Percentiles rank a stretch among this genome's conserved stretches.
phyloP scores from a whole-genome alignment of 139 green algal genomes.

The Volvox africanus region DNA sequence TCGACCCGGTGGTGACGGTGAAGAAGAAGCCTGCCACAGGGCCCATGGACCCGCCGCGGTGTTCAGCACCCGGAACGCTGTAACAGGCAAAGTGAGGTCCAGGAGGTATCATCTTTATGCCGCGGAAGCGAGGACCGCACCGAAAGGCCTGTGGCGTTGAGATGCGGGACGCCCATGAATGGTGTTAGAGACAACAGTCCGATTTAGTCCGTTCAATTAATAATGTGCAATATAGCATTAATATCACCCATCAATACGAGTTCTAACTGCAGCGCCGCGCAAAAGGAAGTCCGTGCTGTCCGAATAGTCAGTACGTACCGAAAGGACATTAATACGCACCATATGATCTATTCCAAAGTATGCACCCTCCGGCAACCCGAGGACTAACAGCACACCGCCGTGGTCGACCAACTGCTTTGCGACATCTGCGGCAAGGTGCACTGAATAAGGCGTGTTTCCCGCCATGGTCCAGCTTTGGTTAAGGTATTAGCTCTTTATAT shows the following conservation, averaged over 20 bases:
- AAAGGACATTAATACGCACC: slow-evolving; percentile 47
- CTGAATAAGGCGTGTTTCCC: background rate
- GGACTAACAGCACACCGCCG: slow-evolving; percentile 80
- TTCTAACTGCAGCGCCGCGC: background rate
- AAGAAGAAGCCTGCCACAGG: slow-evolving; percentile 73
- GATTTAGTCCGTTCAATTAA: background rate
- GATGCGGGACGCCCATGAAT: too few species aligned
- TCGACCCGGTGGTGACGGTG: background rate
- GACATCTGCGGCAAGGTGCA: slow-evolving; percentile 74
- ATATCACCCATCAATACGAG: background rate
- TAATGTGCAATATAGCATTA: background rate
- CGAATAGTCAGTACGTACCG: background rate
- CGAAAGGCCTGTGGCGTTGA: slow-evolving; percentile 70
- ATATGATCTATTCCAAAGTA: slow-evolving; percentile 88
- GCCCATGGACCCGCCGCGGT: slow-evolving; percentile 48
- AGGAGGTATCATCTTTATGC: slow-evolving; percentile 94
- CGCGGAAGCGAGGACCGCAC: slow-evolving; percentile 83
- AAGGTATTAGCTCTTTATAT: too few species aligned
- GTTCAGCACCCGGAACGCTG: slow-evolving; percentile 42
- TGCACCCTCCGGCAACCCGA: slow-evolving; percentile 80
- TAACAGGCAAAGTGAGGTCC: slow-evolving; percentile 87
- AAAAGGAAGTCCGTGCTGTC: background rate
- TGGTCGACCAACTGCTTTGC: slow-evolving; percentile 69
- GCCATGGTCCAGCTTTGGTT: too few species aligned
- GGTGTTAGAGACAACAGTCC: background rate